These are phyloP conservation scores for Wilcoxina mikolae DNA, from an alignment of 495 filamentous ascomycete species.

Conservation along the genomic window DNA sequence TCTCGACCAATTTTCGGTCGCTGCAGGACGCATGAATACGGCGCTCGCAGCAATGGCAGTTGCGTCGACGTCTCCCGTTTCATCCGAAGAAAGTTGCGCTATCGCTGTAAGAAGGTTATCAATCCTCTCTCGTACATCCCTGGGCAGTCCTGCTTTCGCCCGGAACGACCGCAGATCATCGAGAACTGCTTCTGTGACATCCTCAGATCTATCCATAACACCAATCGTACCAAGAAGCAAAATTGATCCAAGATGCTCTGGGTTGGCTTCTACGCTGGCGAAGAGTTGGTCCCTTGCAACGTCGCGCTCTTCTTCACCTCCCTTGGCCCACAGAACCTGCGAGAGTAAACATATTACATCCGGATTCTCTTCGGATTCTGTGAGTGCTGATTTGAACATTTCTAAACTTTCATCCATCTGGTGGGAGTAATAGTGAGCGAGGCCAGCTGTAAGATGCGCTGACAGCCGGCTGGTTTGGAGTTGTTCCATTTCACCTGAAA, in stretches of 20 bases:
- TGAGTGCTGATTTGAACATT: constrained; percentile 67
- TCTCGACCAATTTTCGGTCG: constrained; percentile 63
- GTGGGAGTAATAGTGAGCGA: constrained; percentile 57
- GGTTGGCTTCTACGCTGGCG: constrained; percentile 49
- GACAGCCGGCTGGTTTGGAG: constrained; percentile 57
- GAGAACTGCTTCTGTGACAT: constrained; percentile 65
- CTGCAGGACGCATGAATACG: constrained; percentile 60
- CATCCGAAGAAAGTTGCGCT: constrained; percentile 30
- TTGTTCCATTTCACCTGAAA: constrained; percentile 48
- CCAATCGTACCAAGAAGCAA: constrained; percentile 70
- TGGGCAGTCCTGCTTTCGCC: constrained; percentile 40
- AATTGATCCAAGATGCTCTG: constrained; percentile 61
- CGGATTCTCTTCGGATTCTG: constrained; percentile 60
- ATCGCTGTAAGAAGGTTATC: constrained; percentile 45
- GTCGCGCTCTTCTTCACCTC: constrained; percentile 53
- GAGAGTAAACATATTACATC: constrained; percentile 80
- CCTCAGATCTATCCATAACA: constrained; percentile 59
- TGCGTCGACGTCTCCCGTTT: constrained; percentile 28
- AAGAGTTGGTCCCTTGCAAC: constrained; percentile 71
- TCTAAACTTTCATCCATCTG: constrained; percentile 51
- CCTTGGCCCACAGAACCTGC: constrained; percentile 85
- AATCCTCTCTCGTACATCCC: constrained; percentile 33
- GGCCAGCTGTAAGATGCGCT: constrained; percentile 70
- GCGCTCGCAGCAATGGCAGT: constrained; percentile 48
- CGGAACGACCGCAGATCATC: constrained; percentile 59